Percentiles rank a stretch among this genome's conserved stretches.
Conservation (phyloP, 768 basidiomycete genomes). For the Boletus sp. region DNA sequence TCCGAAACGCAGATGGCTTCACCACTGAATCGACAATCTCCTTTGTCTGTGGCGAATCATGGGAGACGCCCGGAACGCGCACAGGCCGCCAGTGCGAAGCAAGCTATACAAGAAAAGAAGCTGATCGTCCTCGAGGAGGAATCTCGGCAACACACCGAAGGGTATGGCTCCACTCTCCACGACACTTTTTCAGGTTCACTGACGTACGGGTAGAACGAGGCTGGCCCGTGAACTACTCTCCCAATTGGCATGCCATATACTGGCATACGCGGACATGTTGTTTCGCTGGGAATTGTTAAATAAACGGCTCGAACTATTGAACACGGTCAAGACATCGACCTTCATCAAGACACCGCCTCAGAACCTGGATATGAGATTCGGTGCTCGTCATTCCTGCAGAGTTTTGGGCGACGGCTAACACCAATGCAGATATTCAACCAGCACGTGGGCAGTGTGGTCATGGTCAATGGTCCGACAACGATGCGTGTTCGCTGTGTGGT, state of each 20-base stretch:
- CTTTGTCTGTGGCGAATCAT: conserved; percentile 44
- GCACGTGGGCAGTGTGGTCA: conserved; percentile 46
- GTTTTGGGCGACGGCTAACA: conserved; percentile 3
- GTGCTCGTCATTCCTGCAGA: conserved; percentile 1
- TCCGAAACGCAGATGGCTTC: conserved; percentile 43
- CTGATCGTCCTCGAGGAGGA: conserved; percentile 35
- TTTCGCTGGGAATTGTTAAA: conserved; percentile 69
- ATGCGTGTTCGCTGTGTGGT: conserved; percentile 44
- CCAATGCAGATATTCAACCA: conserved; percentile 43
- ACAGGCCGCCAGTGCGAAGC: conserved; percentile 36
- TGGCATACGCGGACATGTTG: conserved; percentile 72
- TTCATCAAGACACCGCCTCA: conserved; percentile 22
- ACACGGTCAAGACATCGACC: conserved; percentile 47
- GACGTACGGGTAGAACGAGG: conserved; percentile 5
- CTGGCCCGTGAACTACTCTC: conserved; percentile 33
- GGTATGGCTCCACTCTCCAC: conserved; percentile 6
- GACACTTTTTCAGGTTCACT: background rate
- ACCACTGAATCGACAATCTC: conserved; percentile 29
- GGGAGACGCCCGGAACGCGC: conserved; percentile 41
- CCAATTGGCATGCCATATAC: conserved; percentile 53
- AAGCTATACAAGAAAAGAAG: conserved; percentile 37
- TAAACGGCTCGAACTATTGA: conserved; percentile 73
- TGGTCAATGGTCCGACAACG: conserved; percentile 33
- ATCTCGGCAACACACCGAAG: conserved; percentile 9
- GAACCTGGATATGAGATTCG: conserved; percentile 38